Conservation (phyloP, 352 stramenopile species). For the Phytophthora megakarya region DNA sequence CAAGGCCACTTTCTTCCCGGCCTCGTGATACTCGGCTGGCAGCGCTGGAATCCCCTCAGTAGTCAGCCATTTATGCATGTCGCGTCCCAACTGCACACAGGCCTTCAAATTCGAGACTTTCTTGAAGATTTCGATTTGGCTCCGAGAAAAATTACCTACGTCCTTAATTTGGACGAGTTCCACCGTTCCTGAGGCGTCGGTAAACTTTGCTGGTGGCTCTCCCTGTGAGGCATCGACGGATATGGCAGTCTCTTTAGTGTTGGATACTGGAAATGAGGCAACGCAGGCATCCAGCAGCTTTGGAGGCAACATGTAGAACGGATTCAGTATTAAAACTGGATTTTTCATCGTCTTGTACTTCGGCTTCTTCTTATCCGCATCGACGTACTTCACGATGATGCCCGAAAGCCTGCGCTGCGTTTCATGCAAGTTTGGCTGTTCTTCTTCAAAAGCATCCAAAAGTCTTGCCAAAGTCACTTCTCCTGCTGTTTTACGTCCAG, state of each 20-base stretch:
- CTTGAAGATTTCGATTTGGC: slow-evolving; percentile 15
- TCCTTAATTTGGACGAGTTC: neutral
- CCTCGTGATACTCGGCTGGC: neutral
- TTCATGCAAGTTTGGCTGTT: too few species aligned
- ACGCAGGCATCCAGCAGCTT: slow-evolving; percentile 21
- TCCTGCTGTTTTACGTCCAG: neutral
- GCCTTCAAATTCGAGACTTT: neutral
- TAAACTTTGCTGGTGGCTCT: neutral
- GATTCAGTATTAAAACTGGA: slow-evolving; percentile 22
- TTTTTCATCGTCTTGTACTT: slow-evolving; percentile 21
- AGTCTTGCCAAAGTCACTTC: slow-evolving; percentile 5
- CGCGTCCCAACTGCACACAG: neutral
- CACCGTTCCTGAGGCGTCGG: neutral
- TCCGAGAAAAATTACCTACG: slow-evolving; percentile 6
- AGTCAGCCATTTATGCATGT: too few species aligned
- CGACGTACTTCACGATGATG: slow-evolving; percentile 5
- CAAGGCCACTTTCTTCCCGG: neutral
- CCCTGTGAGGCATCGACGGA: neutral
- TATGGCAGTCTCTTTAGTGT: too few species aligned
- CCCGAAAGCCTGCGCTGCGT: too few species aligned
- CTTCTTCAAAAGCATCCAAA: too few species aligned
- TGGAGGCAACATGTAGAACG: slow-evolving; percentile 20
- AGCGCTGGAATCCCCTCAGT: neutral
- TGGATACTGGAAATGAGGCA: slow-evolving; percentile 1
- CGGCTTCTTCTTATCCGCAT: slow-evolving; percentile 3